A percentile compares a stretch with the other conserved stretches of the same genome.
Conservation (phyloP, 352 stramenopile genomes). For the Phytopythium chamaehyphon region DNA sequence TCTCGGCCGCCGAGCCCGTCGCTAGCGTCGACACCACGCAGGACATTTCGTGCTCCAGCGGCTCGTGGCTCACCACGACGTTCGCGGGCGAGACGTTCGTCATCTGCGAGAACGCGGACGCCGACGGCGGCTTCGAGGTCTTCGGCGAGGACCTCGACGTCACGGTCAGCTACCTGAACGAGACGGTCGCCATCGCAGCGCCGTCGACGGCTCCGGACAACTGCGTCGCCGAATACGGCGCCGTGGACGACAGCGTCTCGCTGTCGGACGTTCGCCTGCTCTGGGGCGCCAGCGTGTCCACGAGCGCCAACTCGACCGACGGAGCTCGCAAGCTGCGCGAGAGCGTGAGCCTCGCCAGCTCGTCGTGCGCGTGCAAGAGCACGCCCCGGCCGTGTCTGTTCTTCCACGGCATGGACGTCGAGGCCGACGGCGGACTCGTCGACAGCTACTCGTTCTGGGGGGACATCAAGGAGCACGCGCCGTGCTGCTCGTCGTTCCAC, state of each 20-base stretch:
- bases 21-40: constrained; percentile 29
- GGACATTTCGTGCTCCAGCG: constrained; percentile 34
- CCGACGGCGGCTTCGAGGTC: constrained; percentile 22
- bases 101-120: constrained; percentile 27
- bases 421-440: constrained; percentile 19
- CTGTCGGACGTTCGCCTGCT: constrained; percentile 20
- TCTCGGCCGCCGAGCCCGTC: constrained; percentile 26
- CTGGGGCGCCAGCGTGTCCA: constrained; percentile 12
- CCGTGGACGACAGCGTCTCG: constrained; percentile 13
- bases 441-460: constrained; percentile 38
- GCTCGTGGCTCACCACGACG: constrained; percentile 29
- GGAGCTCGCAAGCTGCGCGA: constrained; percentile 15
- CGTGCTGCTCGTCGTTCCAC: constrained; percentile 46
- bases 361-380: constrained; percentile 27
- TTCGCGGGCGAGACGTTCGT: constrained; percentile 44
- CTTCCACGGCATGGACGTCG: constrained; percentile 45
- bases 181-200: constrained; percentile 21
- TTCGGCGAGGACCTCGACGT: constrained; percentile 42
- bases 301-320: background rate
- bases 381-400: constrained; percentile 43
- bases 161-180: constrained; percentile 20
- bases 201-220: constrained; percentile 16
- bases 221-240: constrained; percentile 17
- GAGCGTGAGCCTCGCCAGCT: constrained; percentile 19
- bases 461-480: constrained; percentile 37